Evolutionary conservation across 257 asterid genomes (phyloP), one percentile per base, ranked within the genome.

Genomic region (Rehmannia glutinosa): DNA sequence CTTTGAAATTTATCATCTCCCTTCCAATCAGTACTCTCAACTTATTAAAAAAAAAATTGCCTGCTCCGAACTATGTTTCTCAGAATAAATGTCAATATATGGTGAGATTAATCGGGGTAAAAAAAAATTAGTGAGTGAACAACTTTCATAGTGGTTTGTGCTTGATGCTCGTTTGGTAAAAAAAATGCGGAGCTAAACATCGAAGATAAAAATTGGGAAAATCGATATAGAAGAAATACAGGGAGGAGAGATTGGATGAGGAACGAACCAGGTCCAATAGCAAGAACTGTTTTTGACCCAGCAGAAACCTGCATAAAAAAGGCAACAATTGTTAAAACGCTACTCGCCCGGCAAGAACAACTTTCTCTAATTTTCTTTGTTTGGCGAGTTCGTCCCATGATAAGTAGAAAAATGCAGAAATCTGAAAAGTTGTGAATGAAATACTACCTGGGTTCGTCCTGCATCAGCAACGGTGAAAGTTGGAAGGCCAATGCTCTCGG

Each of bases 381-480:
- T n/a, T n/a, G n/a, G n/a, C n/a, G n/a, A n/a, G n/a, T n/a, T n/a
- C n/a, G n/a, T n/a, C n/a, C n/a, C n/a, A 45, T 1, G 0, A 45
- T 8, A 25, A 2, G 30, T 16, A n/a, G 3, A 42, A 42, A 43
- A 19, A 47, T 5, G 39, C 41, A 55, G 25, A 27, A 68, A 51
- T 30, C 30, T 15, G 21, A 55, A 5, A 50, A 36, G 20, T 39
- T 17, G 28, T 46, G 61, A 61, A 64, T 3, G 7, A 24, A n/a
- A 50, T 25, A n/a, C 27, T 54, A 90, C 99, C 96, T 93, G 97
- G 9, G 99, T 94, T 28, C 97, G 92, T 58, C 99, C 99, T 2
- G 99, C 99, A 82, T 94, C 99, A 68, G 99, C 96, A 51, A 94
- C 97, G 11, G 84, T 84, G 79, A 82, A 94, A 56, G 99, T 94